Percentiles rank a stretch among this genome's conserved stretches.
These are phyloP conservation scores for Rhizoctonia solani DNA, from an alignment of 1,284 basidiomycete species.

Conservation along the genomic window DNA sequence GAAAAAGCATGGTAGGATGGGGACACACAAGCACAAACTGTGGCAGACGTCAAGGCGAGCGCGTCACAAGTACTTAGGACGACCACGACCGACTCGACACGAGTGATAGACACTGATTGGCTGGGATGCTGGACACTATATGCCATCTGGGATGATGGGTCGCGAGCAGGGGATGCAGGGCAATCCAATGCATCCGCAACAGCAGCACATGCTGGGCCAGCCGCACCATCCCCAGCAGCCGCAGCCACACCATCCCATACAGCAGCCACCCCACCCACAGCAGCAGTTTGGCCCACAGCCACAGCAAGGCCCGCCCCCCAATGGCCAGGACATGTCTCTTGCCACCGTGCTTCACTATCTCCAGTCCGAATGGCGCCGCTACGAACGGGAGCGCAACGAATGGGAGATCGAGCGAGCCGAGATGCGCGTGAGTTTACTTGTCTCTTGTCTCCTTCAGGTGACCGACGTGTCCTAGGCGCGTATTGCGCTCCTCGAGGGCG, in stretches of 20 bases:
- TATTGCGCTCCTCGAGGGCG: slow-evolving; percentile 96
- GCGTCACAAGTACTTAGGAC: slow-evolving; percentile 32
- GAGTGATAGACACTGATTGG: slow-evolving; percentile 3
- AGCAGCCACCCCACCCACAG: slow-evolving; percentile 55
- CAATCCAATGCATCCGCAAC: slow-evolving; percentile 30
- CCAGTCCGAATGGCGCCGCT: slow-evolving; percentile 96
- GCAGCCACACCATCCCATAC: slow-evolving; percentile 51
- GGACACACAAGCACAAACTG: slow-evolving; percentile 30
- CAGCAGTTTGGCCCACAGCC: slow-evolving; percentile 63
- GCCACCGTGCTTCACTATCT: slow-evolving; percentile 96
- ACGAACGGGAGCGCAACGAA: slow-evolving; percentile 97
- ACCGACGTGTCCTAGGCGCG: slow-evolving; percentile 83
- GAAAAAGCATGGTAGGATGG: slow-evolving; percentile 1
- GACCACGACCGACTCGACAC: slow-evolving; percentile 21
- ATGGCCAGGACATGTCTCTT: slow-evolving; percentile 87
- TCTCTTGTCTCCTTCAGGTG: slow-evolving; percentile 36
- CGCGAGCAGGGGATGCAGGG: slow-evolving; percentile 20
- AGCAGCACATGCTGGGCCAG: slow-evolving; percentile 31
- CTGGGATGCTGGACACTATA: slow-evolving; percentile 30
- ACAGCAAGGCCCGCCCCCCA: slow-evolving; percentile 52
- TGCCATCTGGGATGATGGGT: slow-evolving; percentile 30
- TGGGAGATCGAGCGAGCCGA: slow-evolving; percentile 99
- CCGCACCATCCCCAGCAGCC: slow-evolving; percentile 44
- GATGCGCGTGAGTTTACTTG: slow-evolving; percentile 80
- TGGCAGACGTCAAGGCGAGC: slow-evolving; percentile 5